These are phyloP conservation scores for Trapa bicornis DNA, from an alignment of 345 rosid species.

Conservation along the genomic window DNA sequence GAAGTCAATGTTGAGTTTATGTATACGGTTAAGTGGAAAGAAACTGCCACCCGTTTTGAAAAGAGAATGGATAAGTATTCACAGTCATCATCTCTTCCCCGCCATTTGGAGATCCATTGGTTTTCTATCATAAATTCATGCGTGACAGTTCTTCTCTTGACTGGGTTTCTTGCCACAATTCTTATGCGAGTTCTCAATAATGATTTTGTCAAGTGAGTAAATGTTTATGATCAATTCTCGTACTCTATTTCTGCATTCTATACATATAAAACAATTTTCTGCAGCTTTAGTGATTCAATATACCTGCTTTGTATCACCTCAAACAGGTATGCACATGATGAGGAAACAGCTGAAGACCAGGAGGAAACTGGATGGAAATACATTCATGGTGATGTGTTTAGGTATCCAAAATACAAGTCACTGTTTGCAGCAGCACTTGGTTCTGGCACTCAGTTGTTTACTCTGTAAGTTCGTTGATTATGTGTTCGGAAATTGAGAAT, in stretches of 20 bases:
- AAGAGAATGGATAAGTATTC: constrained; percentile 51
- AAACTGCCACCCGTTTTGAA: constrained; percentile 33
- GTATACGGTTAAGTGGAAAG: constrained; percentile 50
- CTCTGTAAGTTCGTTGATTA: constrained; percentile 29
- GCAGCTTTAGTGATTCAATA: neutral
- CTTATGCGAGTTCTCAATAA: constrained; percentile 52
- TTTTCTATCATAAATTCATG: constrained; percentile 48
- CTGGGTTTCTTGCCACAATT: constrained; percentile 52
- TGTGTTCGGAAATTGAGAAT: neutral
- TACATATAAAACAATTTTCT: neutral
- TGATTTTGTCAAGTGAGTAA: constrained; percentile 43
- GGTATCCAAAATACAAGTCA: constrained; percentile 40
- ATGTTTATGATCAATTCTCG: neutral
- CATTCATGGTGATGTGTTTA: constrained; percentile 48
- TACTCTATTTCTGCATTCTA: neutral
- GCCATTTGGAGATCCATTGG: constrained; percentile 50
- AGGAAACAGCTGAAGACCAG: constrained; percentile 45
- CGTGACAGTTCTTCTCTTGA: constrained; percentile 45
- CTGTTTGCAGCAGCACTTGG: constrained; percentile 42
- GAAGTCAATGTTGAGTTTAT: constrained; percentile 31
- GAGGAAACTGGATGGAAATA: constrained; percentile 57
- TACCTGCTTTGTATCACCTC: neutral
- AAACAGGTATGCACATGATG: constrained; percentile 45
- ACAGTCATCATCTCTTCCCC: constrained; percentile 36
- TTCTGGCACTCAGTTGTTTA: constrained; percentile 42